Evolutionary conservation across 352 stramenopile species (phyloP), one percentile per base, ranked within the genome.

Genomic region (Globisporangium sylvaticum): DNA sequence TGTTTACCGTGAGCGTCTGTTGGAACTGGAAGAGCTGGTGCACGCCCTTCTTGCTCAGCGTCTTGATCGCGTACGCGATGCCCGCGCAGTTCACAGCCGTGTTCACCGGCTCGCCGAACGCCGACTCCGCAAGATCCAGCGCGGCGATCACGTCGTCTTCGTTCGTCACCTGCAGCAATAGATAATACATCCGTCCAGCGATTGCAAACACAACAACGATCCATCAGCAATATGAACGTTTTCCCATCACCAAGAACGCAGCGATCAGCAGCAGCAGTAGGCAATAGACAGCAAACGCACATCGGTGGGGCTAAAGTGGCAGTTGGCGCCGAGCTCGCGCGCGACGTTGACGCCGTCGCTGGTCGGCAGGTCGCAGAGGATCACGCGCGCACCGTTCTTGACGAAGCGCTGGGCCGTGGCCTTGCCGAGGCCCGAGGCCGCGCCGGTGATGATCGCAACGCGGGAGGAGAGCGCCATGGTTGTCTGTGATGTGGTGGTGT

Each of bases 1-100:
- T 91, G 80, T 99, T 99, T 24, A 99, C 86, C 27, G 94, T 90
- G 31, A 99, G 76, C n/a, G 97, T 96, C 62, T 97, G 87, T 66
- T 92, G 81, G 76, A 99, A 99, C 69, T 96, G 84, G 64, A 92
- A 90, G 25, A 98, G 78, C 61, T 95, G 83, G 83, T 98, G 94
- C 60, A 87, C 80, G 25, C 89, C 74, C 72, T 98, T 98, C 76
- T 97, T 97, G 54, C 86, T 88, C 37, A 99, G 66, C 22, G 91
- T 98, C 73, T 97, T 98, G 68, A 91, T 90, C 2, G 96, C 92
- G 27, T 94, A 68, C 14, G 87, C 96, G 68, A 99, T 97, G 53
- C 97, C 97, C 8, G 97, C 97, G 76, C 96, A 99, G 72, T 97
- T 99, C 44, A 99, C 80, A 9, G 88, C 94, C 6, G 93, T 93